Evolutionary conservation across 164 flowering plant species (phyloP), one percentile per base, ranked within the genome.

Genomic region (Euptelea pleiosperma): DNA sequence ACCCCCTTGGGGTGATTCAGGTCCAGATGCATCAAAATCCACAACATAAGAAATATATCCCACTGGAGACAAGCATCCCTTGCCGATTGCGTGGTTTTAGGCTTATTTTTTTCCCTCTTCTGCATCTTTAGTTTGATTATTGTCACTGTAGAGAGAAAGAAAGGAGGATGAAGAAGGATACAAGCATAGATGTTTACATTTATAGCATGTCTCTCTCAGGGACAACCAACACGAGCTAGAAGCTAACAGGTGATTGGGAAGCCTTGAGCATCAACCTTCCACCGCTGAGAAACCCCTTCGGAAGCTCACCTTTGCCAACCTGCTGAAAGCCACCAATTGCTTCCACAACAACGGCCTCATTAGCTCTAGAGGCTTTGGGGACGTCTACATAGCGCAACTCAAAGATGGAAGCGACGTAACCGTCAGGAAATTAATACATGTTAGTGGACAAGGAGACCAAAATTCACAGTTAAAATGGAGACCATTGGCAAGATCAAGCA

Each of bases 381-480:
- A 91, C 53, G 99, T 94, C 9, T 94, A 94, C 82, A 84, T 75
- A 64, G 99, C 96, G 0, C 78, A 80, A 42, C 73, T 94, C 66
- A 91, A 85, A 65, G 98, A 94, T 42, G 96, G 94, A 11, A 84
- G 75, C 40, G 69, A 77, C 21, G 98, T 91, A 0, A 98, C 99
- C 1, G 86, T 94, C 65, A 94, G 91, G 83, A 91, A 91, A 55
- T 78, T 94, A 44, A 91, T 85, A 30, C 96, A 94, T 33, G 60
- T 89, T 1, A 91, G 96, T 28, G 96, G 98, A 3, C 97, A 91
- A 58, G 99, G 99, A 0, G 98, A 94, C 48, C 71, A 96, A 2
- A 94, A 55, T 94, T 94, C 90, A 91, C 88, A 1, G 96, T 96
- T 4, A 98, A 94, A 69, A 89, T 94, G 98, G 99, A 94, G 55